Evolutionary conservation across 192 early-diverging fungal species (phyloP), one percentile per base, ranked within the genome.

Genomic region (Lobosporangium transversale): DNA sequence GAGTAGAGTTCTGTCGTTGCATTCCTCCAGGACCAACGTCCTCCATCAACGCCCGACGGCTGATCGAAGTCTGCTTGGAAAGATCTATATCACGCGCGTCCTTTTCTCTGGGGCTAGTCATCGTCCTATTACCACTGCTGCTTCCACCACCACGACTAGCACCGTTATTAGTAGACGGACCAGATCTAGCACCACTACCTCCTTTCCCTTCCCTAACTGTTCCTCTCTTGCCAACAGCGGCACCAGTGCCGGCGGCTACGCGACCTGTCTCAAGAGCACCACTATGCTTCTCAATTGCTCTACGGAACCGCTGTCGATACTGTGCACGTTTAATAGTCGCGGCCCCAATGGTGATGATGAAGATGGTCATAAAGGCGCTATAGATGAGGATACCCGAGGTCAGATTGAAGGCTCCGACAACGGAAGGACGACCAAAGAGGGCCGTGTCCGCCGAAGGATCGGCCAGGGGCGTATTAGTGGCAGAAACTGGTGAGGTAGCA

Each of bases 311-410:
- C 31, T 47, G 44, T 15, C 62, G 18, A 33, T 1, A 43, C 27
- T 55, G 51, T 3, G 51, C 53, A 27, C 63, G 40, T 26, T 66
- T 53, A 12, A 43, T 2, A 9, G 68, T 70, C 0, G 58, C 68
- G 14, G 37, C n/a, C 1, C 26, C 40, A 4, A 70, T 7, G 0
- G 49, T n/a, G 23, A 48, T 20, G 1, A 55, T 1, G 26, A 70
- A 70, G 5, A 20, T 10, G 20, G 58, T 27, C 4, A 32, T 21
- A 30, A 71, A 45, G 11, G 47, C n/a, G 12, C 47, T 43, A 43
- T 51, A 37, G 54, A 71, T n/a, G 2, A 71, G 14, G 20, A 71
- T 71, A 0, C 69, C 51, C n/a, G 43, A 1, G 0, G 69, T 71
- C 60, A 71, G 20, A 30, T 71, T 71, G 55, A 43, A 71, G 1